Evolutionary conservation across 1,284 basidiomycete genomes (phyloP).

Genomic region (Sanghuangporus weigelae): DNA sequence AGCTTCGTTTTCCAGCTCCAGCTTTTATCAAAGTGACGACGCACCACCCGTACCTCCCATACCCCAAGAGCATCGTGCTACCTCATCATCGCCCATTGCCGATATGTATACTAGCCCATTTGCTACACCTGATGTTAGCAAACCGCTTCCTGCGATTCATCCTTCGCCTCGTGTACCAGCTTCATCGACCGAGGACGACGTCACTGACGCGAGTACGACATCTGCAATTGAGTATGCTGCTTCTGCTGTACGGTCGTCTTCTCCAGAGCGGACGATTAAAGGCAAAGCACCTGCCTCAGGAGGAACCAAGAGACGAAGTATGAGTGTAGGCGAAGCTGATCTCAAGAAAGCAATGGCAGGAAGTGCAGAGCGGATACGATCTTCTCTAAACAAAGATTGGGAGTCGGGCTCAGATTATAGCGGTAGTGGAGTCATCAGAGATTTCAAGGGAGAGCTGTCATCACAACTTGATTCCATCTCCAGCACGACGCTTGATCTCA

Average conservation of each 20-base stretch:
- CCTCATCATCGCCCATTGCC: constrained; percentile 38
- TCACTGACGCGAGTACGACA: constrained; percentile 44
- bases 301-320: constrained; percentile 55
- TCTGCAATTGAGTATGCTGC: constrained; percentile 48
- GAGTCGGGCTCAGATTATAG: constrained; percentile 38
- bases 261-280: constrained; percentile 23
- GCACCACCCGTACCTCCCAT: constrained; percentile 70
- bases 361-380: constrained; percentile 32
- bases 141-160: constrained; percentile 60
- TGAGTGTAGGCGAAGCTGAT: constrained; percentile 69
- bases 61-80: constrained; percentile 41
- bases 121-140: constrained; percentile 32
- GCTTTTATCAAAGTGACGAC: constrained; percentile 31
- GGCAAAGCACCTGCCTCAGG: constrained; percentile 23
- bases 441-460: constrained; percentile 63
- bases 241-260: constrained; percentile 27
- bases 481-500: constrained; percentile 48
- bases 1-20: constrained; percentile 11
- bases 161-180: constrained; percentile 21
- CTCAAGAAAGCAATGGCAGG: constrained; percentile 40
- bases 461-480: constrained; percentile 53
- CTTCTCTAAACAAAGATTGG: constrained; percentile 26
- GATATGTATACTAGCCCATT: constrained; percentile 44
- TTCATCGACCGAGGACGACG: constrained; percentile 34
- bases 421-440: constrained; percentile 59